Percentiles rank a stretch among this genome's conserved stretches.
These are phyloP conservation scores for Cystobasidium tubakii DNA, from an alignment of 768 basidiomycete genomes.

Conservation along the genomic window DNA sequence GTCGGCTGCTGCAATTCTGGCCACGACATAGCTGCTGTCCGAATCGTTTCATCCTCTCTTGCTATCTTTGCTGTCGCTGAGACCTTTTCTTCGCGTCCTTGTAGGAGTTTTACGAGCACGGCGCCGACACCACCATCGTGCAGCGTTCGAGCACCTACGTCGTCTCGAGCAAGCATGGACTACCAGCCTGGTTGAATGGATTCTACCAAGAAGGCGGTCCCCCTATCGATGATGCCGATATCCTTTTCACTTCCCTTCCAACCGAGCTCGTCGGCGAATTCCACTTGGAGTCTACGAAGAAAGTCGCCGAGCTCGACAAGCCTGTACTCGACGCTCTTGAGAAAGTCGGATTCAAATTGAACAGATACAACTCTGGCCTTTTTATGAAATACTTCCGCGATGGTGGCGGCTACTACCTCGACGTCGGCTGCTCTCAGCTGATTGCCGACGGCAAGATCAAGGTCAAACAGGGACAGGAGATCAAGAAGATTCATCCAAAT, in stretches of 20 bases:
- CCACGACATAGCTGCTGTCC: conserved; percentile 56
- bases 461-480: conserved; percentile 59
- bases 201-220: conserved; percentile 56
- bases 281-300: conserved; percentile 41
- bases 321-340: conserved; percentile 57
- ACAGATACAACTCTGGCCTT: conserved; percentile 40
- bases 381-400: conserved; percentile 46
- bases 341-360: conserved; percentile 57
- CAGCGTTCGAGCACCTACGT: conserved; percentile 61
- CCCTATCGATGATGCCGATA: conserved; percentile 56
- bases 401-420: conserved; percentile 46
- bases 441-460: conserved; percentile 67
- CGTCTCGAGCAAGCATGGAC: conserved; percentile 42
- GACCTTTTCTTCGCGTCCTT: neutral
- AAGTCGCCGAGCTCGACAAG: conserved; percentile 59
- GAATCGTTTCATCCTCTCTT: too few species aligned
- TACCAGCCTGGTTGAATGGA: conserved; percentile 37
- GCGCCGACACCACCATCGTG: conserved; percentile 53
- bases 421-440: conserved; percentile 51
- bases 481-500: conserved; percentile 53
- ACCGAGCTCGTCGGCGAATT: conserved; percentile 45
- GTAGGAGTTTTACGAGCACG: conserved; percentile 46
- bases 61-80: too few species aligned
- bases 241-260: conserved; percentile 55
- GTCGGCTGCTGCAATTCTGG: conserved; percentile 64